Evolutionary conservation across 2,329 filamentous ascomycete genomes (phyloP).

Genomic region (Diaporthe nobilis): DNA sequence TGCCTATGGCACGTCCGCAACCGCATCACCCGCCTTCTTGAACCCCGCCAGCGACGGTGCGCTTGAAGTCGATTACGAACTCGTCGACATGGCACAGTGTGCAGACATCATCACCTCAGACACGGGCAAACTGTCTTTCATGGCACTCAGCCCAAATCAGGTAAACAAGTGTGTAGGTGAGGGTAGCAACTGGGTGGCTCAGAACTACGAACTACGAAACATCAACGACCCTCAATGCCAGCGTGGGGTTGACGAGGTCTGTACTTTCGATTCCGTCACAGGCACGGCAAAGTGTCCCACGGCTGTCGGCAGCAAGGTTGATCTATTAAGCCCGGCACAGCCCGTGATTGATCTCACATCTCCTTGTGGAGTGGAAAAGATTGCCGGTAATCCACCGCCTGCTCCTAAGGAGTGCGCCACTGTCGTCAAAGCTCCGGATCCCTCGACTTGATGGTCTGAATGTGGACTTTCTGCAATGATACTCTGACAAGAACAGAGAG

Average conservation of each 20-base stretch:
- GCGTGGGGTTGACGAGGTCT: constrained; percentile 65
- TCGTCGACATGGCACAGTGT: constrained; percentile 64
- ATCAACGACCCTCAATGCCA: constrained; percentile 65
- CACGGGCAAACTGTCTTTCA: constrained; percentile 66
- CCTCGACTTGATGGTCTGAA: neutral
- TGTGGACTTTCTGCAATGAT: no score
- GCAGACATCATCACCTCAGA: constrained; percentile 63
- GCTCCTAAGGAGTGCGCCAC: constrained; percentile 7
- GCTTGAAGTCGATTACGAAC: constrained; percentile 63
- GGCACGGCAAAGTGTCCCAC: constrained; percentile 19
- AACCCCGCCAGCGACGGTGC: constrained; percentile 64
- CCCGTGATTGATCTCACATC: constrained; percentile 19
- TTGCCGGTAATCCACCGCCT: neutral
- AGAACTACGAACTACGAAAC: constrained; percentile 68
- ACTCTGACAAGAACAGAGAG: neutral
- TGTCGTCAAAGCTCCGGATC: neutral
- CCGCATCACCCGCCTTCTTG: constrained; percentile 43
- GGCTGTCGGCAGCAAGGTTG: neutral
- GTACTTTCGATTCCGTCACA: constrained; percentile 51
- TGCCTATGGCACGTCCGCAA: constrained; percentile 63
- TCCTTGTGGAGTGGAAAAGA: constrained; percentile 6
- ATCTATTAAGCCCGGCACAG: neutral
- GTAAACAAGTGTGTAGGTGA: constrained; percentile 61
- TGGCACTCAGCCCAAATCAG: constrained; percentile 69
- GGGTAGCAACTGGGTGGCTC: constrained; percentile 63